phyloP scores from a whole-genome alignment of 2,329 filamentous ascomycete species.

The Aureobasidium melanogenum region DNA sequence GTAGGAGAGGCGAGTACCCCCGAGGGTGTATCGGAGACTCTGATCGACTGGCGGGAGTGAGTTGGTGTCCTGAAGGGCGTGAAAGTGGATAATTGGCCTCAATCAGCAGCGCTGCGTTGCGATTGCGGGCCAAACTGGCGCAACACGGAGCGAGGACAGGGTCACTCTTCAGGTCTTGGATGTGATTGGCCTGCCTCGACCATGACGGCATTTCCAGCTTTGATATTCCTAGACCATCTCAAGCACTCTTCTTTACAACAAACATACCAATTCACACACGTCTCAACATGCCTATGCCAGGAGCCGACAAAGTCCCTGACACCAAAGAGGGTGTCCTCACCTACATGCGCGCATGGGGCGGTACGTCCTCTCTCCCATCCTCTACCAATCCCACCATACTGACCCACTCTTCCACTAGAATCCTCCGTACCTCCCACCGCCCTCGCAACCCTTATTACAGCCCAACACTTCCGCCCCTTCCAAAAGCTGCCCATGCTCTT shows the following conservation, averaged over 20 bases:
- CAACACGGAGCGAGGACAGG: not conserved
- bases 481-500: conserved; percentile 59
- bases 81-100: not conserved
- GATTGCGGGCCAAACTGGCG: not conserved
- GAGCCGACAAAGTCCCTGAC: conserved; percentile 25
- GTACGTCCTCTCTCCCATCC: conserved; percentile 28
- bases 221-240: not conserved
- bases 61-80: not conserved
- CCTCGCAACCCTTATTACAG: conserved; percentile 57
- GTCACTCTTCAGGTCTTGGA: not conserved
- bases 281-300: conserved; percentile 31
- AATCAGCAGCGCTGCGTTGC: not conserved
- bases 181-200: not conserved
- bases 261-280: not conserved
- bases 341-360: conserved; percentile 43
- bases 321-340: conserved; percentile 34
- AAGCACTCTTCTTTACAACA: not conserved
- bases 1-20: not conserved
- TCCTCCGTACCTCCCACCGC: conserved; percentile 52
- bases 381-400: not conserved
- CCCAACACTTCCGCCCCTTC: conserved; percentile 58
- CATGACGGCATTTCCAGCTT: not conserved
- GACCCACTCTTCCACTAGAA: conserved; percentile 35
- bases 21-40: not conserved
- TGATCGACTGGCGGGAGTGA: not conserved